phyloP scores from a whole-genome alignment of 1,139 yeast species.

The Saccharomyces pastorianus region DNA sequence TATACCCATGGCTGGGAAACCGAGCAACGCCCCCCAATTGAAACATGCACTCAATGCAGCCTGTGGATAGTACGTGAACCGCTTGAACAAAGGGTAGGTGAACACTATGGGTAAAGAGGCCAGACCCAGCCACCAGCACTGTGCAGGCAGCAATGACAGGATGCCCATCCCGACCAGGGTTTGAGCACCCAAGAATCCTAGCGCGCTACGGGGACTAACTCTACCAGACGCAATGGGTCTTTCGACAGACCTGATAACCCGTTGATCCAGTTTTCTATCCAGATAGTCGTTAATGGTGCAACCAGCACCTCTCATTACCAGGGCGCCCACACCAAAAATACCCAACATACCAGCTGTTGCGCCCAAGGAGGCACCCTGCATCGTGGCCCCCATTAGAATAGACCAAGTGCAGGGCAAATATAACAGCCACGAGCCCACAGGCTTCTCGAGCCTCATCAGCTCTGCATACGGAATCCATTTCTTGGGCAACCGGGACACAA shows the following conservation, averaged over 20 bases:
- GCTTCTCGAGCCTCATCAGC: conserved; percentile 83
- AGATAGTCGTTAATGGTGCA: conserved; percentile 88
- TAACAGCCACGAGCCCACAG: conserved; percentile 83
- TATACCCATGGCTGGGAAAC: conserved; percentile 93
- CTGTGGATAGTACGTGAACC: conserved; percentile 95
- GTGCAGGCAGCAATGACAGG: conserved; percentile 62
- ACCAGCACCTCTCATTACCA: conserved; percentile 96
- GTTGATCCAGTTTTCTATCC: conserved; percentile 73
- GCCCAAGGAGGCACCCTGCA: conserved; percentile 57
- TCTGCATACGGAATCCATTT: conserved; percentile 84
- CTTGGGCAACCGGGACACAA: conserved; percentile 56
- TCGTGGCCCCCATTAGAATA: conserved; percentile 65
- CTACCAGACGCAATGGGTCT: conserved; percentile 89
- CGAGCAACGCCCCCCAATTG: conserved; percentile 91
- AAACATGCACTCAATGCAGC: conserved; percentile 72
- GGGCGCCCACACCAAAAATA: conserved; percentile 73
- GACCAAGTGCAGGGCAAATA: conserved; percentile 65
- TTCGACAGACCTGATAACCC: conserved; percentile 80
- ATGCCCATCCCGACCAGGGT: conserved; percentile 67
- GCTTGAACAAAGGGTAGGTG: conserved; percentile 84
- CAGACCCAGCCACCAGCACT: conserved; percentile 78
- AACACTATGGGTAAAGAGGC: conserved; percentile 72
- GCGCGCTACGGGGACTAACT: conserved; percentile 64
- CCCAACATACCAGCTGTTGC: conserved; percentile 52
- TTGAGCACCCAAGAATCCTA: conserved; percentile 62